phyloP scores from a whole-genome alignment of 768 basidiomycete genomes.

The Termitomyces sp. region DNA sequence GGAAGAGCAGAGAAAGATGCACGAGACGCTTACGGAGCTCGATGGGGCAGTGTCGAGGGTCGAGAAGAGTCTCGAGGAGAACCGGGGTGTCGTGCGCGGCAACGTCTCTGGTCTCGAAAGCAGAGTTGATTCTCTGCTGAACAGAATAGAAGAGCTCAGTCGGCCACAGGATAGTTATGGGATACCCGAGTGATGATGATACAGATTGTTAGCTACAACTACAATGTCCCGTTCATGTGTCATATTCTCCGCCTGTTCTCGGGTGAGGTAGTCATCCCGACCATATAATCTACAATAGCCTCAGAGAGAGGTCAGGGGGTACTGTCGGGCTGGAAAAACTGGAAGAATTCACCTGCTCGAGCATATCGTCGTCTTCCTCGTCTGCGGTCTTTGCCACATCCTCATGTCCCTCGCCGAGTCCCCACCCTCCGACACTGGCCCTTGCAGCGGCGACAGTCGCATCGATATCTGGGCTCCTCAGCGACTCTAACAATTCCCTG shows the following conservation, averaged over 20 bases:
- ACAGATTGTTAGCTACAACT: constrained; percentile 6
- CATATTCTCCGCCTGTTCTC: constrained; percentile 25
- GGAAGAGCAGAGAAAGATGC: constrained; percentile 63
- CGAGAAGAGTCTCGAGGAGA: constrained; percentile 72
- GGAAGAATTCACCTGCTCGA: constrained; percentile 48
- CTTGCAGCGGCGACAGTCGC: constrained; percentile 26
- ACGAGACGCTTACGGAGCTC: constrained; percentile 62
- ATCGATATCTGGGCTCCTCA: constrained; percentile 54
- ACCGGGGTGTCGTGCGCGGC: constrained; percentile 60
- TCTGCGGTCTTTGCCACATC: constrained; percentile 40
- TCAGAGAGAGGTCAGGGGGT: constrained; percentile 13
- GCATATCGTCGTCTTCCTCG: constrained; percentile 57
- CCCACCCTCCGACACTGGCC: constrained; percentile 70
- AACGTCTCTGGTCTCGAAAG: constrained; percentile 72
- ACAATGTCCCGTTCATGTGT: constrained; percentile 16
- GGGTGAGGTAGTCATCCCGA: constrained; percentile 41
- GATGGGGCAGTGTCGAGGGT: constrained; percentile 63
- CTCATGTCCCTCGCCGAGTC: constrained; percentile 57
- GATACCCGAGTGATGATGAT: constrained; percentile 3
- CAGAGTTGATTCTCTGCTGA: constrained; percentile 36
- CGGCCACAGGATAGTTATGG: constrained; percentile 9
- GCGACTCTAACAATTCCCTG: constrained; percentile 51
- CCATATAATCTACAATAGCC: constrained; percentile 56
- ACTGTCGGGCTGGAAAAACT: not conserved
- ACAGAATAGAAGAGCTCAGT: constrained; percentile 36